phyloP scores from a whole-genome alignment of 352 stramenopile genomes.

The Pythium scleroteichum region DNA sequence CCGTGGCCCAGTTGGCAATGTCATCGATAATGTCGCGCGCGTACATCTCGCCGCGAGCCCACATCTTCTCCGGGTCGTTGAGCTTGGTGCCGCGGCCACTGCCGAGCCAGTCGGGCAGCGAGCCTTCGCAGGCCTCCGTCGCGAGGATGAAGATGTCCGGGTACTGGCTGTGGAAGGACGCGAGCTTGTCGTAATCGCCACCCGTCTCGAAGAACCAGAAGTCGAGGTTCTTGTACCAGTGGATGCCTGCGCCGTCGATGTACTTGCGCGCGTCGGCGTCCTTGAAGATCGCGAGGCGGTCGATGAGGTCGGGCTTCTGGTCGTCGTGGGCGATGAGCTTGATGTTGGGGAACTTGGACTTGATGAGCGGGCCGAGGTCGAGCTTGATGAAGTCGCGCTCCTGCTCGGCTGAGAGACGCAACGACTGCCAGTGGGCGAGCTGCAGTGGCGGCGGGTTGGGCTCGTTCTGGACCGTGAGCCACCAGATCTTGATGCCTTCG shows the following conservation, averaged over 20 bases:
- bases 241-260: conserved; percentile 77
- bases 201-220: conserved; percentile 39
- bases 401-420: conserved; percentile 37
- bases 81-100: conserved; percentile 54
- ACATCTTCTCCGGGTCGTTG: conserved; percentile 44
- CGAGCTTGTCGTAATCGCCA: conserved; percentile 52
- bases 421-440: conserved; percentile 54
- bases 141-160: conserved; percentile 80
- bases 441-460: conserved; percentile 50
- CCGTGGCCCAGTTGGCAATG: conserved; percentile 66
- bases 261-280: conserved; percentile 63
- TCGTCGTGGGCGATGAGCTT: conserved; percentile 86
- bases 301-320: conserved; percentile 67
- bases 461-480: conserved; percentile 86
- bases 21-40: conserved; percentile 88
- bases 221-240: conserved; percentile 84
- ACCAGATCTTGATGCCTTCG: conserved; percentile 73
- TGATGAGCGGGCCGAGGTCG: conserved; percentile 67
- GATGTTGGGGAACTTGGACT: conserved; percentile 62
- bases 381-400: conserved; percentile 73
- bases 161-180: conserved; percentile 52
- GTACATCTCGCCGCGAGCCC: conserved; percentile 75
- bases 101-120: conserved; percentile 48
- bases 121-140: conserved; percentile 65
- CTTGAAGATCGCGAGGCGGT: conserved; percentile 46